phyloP scores from a whole-genome alignment of 73 alveolate genomes.

The Vitrella brassicaformis region DNA sequence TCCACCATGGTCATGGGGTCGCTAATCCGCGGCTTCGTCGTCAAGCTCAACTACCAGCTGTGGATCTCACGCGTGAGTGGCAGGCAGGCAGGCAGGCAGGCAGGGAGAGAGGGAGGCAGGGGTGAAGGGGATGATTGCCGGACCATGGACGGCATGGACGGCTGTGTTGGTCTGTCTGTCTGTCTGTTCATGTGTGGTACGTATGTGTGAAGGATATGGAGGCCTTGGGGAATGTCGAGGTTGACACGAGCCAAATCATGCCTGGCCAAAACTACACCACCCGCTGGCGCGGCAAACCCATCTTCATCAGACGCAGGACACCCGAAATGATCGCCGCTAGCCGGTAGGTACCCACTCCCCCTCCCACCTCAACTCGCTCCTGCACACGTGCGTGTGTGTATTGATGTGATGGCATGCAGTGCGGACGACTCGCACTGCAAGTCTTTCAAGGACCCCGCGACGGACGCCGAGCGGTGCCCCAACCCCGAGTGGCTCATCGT shows the following conservation, averaged over 20 bases:
- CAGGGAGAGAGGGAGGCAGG: no score
- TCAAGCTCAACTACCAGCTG: conserved; percentile 17
- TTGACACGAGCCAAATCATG: conserved; percentile 19
- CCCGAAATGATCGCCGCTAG: conserved; percentile 14
- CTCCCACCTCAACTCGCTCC: no score
- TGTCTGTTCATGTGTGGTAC: not conserved
- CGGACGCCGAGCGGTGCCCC: conserved; percentile 36
- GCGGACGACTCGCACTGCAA: no score
- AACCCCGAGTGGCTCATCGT: not conserved
- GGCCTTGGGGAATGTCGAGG: conserved; percentile 8
- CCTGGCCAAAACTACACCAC: conserved; percentile 24
- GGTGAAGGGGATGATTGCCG: not conserved
- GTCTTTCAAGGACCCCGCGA: conserved; percentile 38
- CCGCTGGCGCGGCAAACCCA: not conserved
- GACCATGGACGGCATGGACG: not conserved
- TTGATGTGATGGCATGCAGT: no score
- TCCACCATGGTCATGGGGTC: conserved; percentile 6
- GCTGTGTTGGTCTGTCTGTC: not conserved
- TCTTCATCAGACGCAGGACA: conserved; percentile 28
- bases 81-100: not conserved
- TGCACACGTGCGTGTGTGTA: no score
- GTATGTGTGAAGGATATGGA: not conserved
- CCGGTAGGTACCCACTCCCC: no score
- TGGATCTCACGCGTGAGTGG: conserved; percentile 13
- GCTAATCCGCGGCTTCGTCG: conserved; percentile 23